Conservation (phyloP, 2,329 filamentous ascomycete genomes). For the Ascochyta lentis region DNA sequence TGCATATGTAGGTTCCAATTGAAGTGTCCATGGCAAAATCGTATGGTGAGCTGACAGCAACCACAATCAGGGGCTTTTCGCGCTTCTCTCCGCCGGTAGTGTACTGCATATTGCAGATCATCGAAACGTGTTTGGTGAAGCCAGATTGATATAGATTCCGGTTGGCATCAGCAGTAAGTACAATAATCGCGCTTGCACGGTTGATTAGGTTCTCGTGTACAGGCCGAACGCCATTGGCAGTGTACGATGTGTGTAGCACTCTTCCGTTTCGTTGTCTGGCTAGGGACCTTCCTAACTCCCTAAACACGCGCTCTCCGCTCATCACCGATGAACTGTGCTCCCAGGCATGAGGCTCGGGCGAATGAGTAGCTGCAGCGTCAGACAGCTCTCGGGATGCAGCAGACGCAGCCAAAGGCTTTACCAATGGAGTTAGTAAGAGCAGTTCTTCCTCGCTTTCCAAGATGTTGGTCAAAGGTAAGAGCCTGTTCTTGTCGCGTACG, state of each 20-base stretch:
- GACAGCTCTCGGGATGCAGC: constrained; percentile 76
- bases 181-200: constrained; percentile 83
- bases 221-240: constrained; percentile 87
- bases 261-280: constrained; percentile 85
- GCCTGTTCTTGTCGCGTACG: constrained; percentile 83
- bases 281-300: constrained; percentile 86
- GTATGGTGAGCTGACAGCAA: constrained; percentile 93
- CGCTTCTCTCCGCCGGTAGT: constrained; percentile 72
- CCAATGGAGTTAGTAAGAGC: constrained; percentile 84
- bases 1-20: constrained; percentile 92
- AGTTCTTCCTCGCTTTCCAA: constrained; percentile 86
- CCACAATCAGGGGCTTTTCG: constrained; percentile 86
- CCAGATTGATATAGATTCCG: constrained; percentile 92
- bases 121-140: constrained; percentile 94
- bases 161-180: constrained; percentile 92
- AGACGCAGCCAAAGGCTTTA: constrained; percentile 91
- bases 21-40: constrained; percentile 93
- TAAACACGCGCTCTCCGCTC: constrained; percentile 92
- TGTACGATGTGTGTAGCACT: constrained; percentile 92
- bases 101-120: constrained; percentile 86
- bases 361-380: constrained; percentile 62
- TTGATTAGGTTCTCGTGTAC: constrained; percentile 94
- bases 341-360: constrained; percentile 62
- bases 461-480: constrained; percentile 81
- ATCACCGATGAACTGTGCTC: constrained; percentile 71